Evolutionary conservation across 2,329 filamentous ascomycete genomes (phyloP).

Genomic region (Alternaria arbusti): DNA sequence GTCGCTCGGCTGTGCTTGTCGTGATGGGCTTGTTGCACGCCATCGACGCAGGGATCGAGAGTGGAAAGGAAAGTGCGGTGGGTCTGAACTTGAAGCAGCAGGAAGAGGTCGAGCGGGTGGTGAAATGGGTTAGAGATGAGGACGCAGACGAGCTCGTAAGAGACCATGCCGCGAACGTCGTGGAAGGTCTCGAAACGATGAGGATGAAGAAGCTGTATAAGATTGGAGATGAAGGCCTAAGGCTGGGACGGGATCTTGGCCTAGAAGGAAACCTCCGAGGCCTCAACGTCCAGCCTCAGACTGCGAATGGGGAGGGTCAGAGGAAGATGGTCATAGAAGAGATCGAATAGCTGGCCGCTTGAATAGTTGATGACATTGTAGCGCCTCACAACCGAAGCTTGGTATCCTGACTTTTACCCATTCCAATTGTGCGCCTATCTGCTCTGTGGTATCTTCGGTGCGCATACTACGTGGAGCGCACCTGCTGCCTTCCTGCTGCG

Average conservation of each 20-base stretch:
- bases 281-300: constrained; percentile 49
- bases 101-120: constrained; percentile 66
- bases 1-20: constrained; percentile 69
- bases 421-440: constrained; percentile 10
- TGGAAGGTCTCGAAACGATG: constrained; percentile 71
- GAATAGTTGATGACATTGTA: constrained; percentile 1
- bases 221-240: constrained; percentile 32
- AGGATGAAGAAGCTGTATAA: constrained; percentile 60
- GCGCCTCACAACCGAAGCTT: constrained; percentile 6
- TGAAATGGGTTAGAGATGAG: constrained; percentile 68
- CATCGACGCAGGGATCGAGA: constrained; percentile 60
- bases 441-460: constrained; percentile 21
- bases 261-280: constrained; percentile 54
- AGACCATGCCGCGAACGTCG: constrained; percentile 70
- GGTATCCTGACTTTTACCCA: constrained; percentile 11
- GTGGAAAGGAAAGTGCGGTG: constrained; percentile 50
- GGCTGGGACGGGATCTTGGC: constrained; percentile 32
- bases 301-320: constrained; percentile 14
- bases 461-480: constrained; percentile 8
- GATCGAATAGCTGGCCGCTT: constrained; percentile 57
- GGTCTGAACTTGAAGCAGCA: constrained; percentile 63
- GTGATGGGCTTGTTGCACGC: constrained; percentile 68
- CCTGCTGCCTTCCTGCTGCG: neutral
- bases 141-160: constrained; percentile 73
- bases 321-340: constrained; percentile 60